Evolutionary conservation across 2,329 filamentous ascomycete species (phyloP), one percentile per base, ranked within the genome.

Genomic region (Penicillium sp.): DNA sequence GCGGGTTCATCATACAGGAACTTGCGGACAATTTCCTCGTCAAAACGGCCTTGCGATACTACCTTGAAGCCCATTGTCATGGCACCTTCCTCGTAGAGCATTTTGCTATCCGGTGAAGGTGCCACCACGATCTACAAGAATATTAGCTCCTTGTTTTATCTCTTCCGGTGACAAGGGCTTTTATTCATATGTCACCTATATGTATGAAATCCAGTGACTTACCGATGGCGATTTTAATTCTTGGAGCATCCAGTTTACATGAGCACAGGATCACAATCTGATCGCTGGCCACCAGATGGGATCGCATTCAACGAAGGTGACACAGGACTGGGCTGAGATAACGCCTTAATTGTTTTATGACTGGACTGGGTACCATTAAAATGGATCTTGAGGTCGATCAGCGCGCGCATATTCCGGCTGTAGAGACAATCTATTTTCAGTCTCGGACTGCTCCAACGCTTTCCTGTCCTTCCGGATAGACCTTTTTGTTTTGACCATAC

Each of bases 31-130:
- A 86, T 78, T 52, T 87, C 78, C 65, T 92, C 89, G 63, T 91
- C 84, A 75, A 93, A 92, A 2, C 38, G 32, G n/a, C 89, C 89
- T 64, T 87, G 82, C 2, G 82, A 85, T 2, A 92, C 88, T 0
- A 93, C 78, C 73, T 90, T 89, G 59, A 82, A 79, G 2, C 75
- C 76, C 63, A 82, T 80, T 61, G 83, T 82, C 5, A 78, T 74
- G 3, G 81, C 80, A 11, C 81, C 81, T 73, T 84, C 81, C 66
- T 84, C 56, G 10, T 35, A 54, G 0, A 59, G 42, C 23, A 39
- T 40, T 16, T 56, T 67, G 7, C 64, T 68, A 96, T 94, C 6
- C 91, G 36, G 91, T 96, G 71, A 96, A 96, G 27, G 91, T 96
- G 54, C 91, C 91, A 61, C 91, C 91, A 57, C 91, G 86, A 75